Base-by-base conservation (phyloP, 78 protist species). In the Fonticula alba region DNA sequence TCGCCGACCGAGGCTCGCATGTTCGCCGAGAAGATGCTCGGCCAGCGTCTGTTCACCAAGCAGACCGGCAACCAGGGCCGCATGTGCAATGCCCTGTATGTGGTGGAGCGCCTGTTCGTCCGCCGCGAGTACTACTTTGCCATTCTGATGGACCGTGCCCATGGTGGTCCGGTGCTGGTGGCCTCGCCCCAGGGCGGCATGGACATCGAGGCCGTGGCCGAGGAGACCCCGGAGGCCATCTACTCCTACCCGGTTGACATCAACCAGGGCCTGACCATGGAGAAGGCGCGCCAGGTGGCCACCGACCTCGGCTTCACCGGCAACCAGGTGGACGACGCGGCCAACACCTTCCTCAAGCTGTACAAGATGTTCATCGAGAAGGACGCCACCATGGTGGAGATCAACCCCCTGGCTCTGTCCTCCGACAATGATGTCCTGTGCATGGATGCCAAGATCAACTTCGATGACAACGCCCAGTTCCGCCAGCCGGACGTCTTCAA, bases 401-500 rank as follows among this genome's bases (percentile, higher is more conserved):
- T 94, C 73, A 94, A 94, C 81, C 99, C 99, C 43, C 26, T 94
- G 36, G 94, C 81, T 22, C 82, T 83, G 71, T 52, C 75, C 63
- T 24, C 57, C 19, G 71, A 74, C 50, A 88, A 84, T 19, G 69
- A 73, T n/a, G 76, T 87, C 59, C 19, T 77, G 52, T 82, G 88
- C 78, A 66, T 87, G 38, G 96, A 91, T 59, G 95, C 95, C 29
- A 91, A 91, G 74, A 29, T 94, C 24, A 81, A 76, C 76, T 89
- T 92, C 55, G 99, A 91, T 68, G 97, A 92, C 70, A 92, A 92
- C 82, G 96, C 99, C 20, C 56, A 53, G 22, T 94, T 82, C 91
- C 81, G 98, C 29, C 94, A 91, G 66, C 24, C 29, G 56, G 92
- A 83, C 31, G 61, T 91, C 49, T 89, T 87, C 64, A 74, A 29